Conservation (phyloP, 202 grass and related monocot genomes). For the Thinopyrum obtusiflorum region DNA sequence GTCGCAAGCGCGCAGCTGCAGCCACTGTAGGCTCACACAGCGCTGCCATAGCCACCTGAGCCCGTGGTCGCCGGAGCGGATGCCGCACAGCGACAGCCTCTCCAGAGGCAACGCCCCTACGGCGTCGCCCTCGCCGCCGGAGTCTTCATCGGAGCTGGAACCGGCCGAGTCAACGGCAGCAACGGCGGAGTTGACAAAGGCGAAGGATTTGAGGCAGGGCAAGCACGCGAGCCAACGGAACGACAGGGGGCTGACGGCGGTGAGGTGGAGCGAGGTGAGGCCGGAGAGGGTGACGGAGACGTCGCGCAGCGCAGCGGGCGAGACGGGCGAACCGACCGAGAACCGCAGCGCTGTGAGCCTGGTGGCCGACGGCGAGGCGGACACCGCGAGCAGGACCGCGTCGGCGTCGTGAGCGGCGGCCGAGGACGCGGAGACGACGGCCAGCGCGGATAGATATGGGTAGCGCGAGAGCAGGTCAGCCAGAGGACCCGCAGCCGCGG, state of each 20-base stretch:
- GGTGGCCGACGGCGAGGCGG: conserved; percentile 35
- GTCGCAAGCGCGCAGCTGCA: conserved; percentile 76
- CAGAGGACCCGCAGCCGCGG: conserved; percentile 16
- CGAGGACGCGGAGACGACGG: conserved; percentile 36
- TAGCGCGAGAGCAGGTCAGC: conserved; percentile 60
- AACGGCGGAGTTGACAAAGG: conserved; percentile 59
- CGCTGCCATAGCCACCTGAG: conserved; percentile 71
- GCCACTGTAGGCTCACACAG: conserved; percentile 55
- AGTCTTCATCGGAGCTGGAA: conserved; percentile 1
- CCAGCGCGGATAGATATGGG: conserved; percentile 58
- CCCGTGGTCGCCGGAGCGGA: conserved; percentile 55
- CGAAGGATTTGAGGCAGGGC: conserved; percentile 66
- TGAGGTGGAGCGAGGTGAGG: conserved; percentile 66
- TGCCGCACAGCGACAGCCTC: conserved; percentile 59
- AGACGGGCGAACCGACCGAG: conserved; percentile 47
- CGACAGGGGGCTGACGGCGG: conserved; percentile 46
- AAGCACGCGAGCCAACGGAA: conserved; percentile 59
- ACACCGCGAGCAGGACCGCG: conserved; percentile 43
- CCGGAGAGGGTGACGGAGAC: conserved; percentile 40
- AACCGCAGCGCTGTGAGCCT: conserved; percentile 56
- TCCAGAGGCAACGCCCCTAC: conserved; percentile 48
- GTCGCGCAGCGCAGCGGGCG: conserved; percentile 38
- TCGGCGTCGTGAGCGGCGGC: conserved; percentile 31
- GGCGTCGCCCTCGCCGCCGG: background rate
- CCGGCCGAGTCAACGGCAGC: conserved; percentile 28